Conservation (phyloP, 164 flowering plant species). For the Aristolochia californica region DNA sequence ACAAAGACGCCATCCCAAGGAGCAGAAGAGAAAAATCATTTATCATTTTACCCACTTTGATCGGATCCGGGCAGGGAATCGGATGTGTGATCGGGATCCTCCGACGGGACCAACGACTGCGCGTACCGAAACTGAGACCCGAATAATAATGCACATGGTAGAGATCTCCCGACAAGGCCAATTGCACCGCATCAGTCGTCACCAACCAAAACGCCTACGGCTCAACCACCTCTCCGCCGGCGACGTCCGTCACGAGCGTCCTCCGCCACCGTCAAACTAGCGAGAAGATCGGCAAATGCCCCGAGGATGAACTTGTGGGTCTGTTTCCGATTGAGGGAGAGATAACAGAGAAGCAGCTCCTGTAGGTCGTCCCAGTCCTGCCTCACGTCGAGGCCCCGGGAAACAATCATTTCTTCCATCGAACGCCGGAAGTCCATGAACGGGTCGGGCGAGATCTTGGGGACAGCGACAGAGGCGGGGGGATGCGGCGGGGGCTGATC, state of each 20-base stretch:
- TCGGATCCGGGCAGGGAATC: no score
- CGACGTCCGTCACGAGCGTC: background rate
- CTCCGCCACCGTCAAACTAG: slow-evolving; percentile 18
- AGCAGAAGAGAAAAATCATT: no score
- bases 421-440: slow-evolving; percentile 69
- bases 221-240: slow-evolving; percentile 4
- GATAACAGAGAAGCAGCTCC: slow-evolving; percentile 55
- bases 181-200: no score
- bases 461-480: slow-evolving; percentile 36
- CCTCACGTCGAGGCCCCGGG: slow-evolving; percentile 19
- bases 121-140: no score
- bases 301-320: slow-evolving; percentile 58
- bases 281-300: slow-evolving; percentile 57
- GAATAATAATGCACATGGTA: no score
- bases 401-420: slow-evolving; percentile 94
- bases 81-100: no score
- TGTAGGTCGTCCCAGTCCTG: slow-evolving; percentile 49
- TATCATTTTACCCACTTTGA: no score
- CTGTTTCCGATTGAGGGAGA: slow-evolving; percentile 41
- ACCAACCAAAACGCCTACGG: background rate
- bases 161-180: no score
- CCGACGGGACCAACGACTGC: no score
- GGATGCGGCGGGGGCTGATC: slow-evolving; percentile 4
- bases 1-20: no score
- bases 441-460: slow-evolving; percentile 44